A percentile compares a stretch with the other conserved stretches of the same genome.
Evolutionary conservation across 2,329 filamentous ascomycete species (phyloP).

Genomic region (Dactylonectria estremocensis): DNA sequence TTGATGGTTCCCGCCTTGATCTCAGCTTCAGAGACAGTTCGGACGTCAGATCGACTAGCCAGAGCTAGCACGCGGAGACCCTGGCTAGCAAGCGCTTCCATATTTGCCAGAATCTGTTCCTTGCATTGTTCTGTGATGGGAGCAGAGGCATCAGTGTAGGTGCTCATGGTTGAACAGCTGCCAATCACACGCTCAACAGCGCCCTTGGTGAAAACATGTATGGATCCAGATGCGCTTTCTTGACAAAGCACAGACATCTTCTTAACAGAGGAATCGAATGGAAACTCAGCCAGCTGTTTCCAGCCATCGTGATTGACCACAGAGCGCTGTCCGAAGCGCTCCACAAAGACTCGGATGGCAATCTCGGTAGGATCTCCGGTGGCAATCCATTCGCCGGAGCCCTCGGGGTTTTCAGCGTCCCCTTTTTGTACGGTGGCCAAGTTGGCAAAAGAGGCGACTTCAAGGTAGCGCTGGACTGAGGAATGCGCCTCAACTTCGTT

Average conservation of each 20-base stretch:
- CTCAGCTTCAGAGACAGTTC: slow-evolving; percentile 50
- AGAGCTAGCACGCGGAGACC: slow-evolving; percentile 80
- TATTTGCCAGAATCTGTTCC: slow-evolving; percentile 73
- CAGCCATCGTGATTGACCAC: slow-evolving; percentile 53
- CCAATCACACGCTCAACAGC: slow-evolving; percentile 78
- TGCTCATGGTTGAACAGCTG: slow-evolving; percentile 69
- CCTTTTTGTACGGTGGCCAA: slow-evolving; percentile 73
- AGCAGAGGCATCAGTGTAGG: slow-evolving; percentile 54
- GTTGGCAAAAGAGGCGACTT: slow-evolving; percentile 76
- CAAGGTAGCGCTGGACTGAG: slow-evolving; percentile 69
- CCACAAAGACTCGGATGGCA: slow-evolving; percentile 81
- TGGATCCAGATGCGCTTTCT: slow-evolving; percentile 55
- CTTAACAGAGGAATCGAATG: slow-evolving; percentile 82
- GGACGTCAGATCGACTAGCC: slow-evolving; percentile 66
- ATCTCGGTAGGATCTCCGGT: slow-evolving; percentile 78
- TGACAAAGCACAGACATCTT: slow-evolving; percentile 82
- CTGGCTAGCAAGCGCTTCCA: slow-evolving; percentile 76
- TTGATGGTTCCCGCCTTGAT: slow-evolving; percentile 42
- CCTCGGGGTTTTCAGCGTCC: slow-evolving; percentile 47
- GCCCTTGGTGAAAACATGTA: slow-evolving; percentile 74
- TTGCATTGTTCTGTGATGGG: slow-evolving; percentile 51
- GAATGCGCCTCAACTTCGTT: background rate
- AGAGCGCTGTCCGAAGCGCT: slow-evolving; percentile 70
- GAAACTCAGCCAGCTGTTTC: slow-evolving; percentile 77
- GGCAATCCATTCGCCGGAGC: slow-evolving; percentile 69